These are phyloP conservation scores for Fusarium virguliforme DNA, from an alignment of 2,329 filamentous ascomycete species.

Conservation along the genomic window DNA sequence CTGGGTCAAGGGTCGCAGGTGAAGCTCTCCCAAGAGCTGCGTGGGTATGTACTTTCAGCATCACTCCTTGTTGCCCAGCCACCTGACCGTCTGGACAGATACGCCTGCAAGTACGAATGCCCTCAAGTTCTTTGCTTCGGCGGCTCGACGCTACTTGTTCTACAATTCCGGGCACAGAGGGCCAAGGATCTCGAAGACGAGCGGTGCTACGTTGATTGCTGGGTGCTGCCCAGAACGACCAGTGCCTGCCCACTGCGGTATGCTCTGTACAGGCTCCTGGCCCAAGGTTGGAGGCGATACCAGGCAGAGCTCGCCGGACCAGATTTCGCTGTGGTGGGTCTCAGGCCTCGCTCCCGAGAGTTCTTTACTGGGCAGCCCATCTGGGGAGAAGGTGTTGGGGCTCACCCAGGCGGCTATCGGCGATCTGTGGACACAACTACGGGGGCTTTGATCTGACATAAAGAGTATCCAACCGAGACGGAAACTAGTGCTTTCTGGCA, in stretches of 20 bases:
- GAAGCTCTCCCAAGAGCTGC: background rate
- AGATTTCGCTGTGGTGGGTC: background rate
- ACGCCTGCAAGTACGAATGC: constrained; percentile 7
- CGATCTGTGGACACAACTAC: constrained; percentile 1
- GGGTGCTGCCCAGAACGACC: background rate
- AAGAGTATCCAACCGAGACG: background rate
- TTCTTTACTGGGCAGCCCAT: constrained; percentile 5
- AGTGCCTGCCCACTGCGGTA: constrained; percentile 3
- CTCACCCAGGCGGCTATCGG: background rate
- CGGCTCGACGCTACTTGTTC: background rate
- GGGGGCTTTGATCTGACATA: background rate
- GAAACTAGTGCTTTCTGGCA: constrained; percentile 1
- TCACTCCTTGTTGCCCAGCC: no score
- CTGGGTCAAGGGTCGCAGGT: background rate
- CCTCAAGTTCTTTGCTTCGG: constrained; percentile 7
- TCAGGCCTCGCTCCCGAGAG: background rate
- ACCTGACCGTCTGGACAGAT: background rate
- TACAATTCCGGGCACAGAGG: background rate
- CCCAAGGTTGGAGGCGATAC: constrained; percentile 5
- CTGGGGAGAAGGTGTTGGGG: background rate
- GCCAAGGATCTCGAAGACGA: background rate
- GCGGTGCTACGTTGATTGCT: background rate
- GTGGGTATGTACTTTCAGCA: background rate
- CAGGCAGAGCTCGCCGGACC: background rate
- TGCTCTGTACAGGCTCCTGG: constrained; percentile 4